Conservation (phyloP, 164 flowering plant species). For the Vitis vinifera region ASM3070453v1 NC_081806.1:70001-70500, state of each 20-base stretch:
- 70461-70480: not conserved
- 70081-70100: too few species aligned
- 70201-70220: conserved; percentile 5
- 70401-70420: not conserved
- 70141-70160: too few species aligned
- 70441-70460: not conserved
- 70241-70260: too few species aligned
- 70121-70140: too few species aligned
- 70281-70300: too few species aligned
- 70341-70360: conserved; percentile 4
- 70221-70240: not conserved
- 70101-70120: too few species aligned
- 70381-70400: not conserved
- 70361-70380: not conserved
- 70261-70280: too few species aligned
- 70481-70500: not conserved
- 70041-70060: too few species aligned
- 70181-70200: not conserved
- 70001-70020: not conserved
- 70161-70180: too few species aligned
- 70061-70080: too few species aligned
- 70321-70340: not conserved
- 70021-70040: too few species aligned
- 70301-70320: not conserved
- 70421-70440: not conserved